Evolutionary conservation across 2,329 filamentous ascomycete species (phyloP).

Genomic region (Cladophialophora bantiana): DNA sequence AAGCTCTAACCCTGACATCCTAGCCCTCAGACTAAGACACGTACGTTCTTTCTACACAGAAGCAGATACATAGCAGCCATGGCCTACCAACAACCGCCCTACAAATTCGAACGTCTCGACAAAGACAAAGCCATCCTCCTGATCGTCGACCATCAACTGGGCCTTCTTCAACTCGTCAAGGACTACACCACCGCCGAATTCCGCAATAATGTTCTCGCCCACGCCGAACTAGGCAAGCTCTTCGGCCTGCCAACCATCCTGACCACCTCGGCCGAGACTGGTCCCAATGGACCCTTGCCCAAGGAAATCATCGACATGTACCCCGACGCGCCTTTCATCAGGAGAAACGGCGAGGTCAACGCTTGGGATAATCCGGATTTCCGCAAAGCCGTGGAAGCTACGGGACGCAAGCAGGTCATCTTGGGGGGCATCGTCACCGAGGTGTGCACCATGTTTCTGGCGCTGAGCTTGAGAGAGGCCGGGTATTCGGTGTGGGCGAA

Average conservation of each 20-base stretch:
- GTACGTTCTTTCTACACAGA: neutral
- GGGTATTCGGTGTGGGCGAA: conserved; percentile 79
- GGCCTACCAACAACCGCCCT: conserved; percentile 18
- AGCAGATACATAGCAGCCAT: neutral
- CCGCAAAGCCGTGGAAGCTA: conserved; percentile 68
- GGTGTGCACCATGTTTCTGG: conserved; percentile 73
- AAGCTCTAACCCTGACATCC: neutral
- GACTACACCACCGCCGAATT: conserved; percentile 72
- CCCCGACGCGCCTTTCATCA: conserved; percentile 70
- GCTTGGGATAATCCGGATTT: conserved; percentile 79
- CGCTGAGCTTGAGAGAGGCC: conserved; percentile 72
- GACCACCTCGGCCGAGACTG: conserved; percentile 72
- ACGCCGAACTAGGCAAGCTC: conserved; percentile 69
- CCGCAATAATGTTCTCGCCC: conserved; percentile 71
- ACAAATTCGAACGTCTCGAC: conserved; percentile 37
- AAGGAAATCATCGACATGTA: conserved; percentile 73
- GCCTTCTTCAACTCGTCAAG: conserved; percentile 57
- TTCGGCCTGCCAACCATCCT: conserved; percentile 74
- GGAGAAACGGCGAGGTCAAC: conserved; percentile 74
- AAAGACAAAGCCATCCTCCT: conserved; percentile 39
- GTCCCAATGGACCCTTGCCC: conserved; percentile 74
- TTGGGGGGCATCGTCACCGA: conserved; percentile 75
- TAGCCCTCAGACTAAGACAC: neutral
- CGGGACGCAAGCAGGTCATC: conserved; percentile 73
- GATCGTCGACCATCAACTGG: conserved; percentile 47